Evolutionary conservation across 305 asterid species (phyloP), one percentile per base, ranked within the genome.

Genomic region (Rubia balearica): DNA sequence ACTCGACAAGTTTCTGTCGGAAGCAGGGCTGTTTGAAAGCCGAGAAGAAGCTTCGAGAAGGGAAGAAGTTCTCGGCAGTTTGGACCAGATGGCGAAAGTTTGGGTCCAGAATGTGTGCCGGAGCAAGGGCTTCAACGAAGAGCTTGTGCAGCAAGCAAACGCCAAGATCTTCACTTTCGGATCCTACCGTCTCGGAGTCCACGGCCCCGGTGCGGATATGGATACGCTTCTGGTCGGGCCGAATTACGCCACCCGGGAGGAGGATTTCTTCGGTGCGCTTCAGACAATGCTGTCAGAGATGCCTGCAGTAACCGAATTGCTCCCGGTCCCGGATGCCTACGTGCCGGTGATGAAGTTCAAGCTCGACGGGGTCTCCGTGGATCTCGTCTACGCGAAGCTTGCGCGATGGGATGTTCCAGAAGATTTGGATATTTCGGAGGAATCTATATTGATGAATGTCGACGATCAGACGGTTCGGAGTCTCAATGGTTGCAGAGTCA

Each of bases 161-260:
- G 98, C 98, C 60, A 88, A 89, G 79, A 93, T 93, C 65, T 93
- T 91, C 86, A 93, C 98, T 6, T 93, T 89, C 69, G 98, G 98
- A 72, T 93, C 97, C 62, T 93, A 90, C 73, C 85, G 95, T 48
- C 88, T 92, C 64, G 98, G 97, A 71, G 98, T 93, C 55, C 98
- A 93, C 71, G 94, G 96, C 13, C 98, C 96, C 61, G 98, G 98
- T 70, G 96, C 98, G 68, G 98, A 94, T 81, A 91, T 94, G 77
- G 98, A 93, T 78, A 87, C 95, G 4, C 83, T 91, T 68, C 91
- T 97, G 3, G 95, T 91, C 74, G 98, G 96, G 75, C 97, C 97
- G 27, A 83, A 89, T 71, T 89, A 91, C 73, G 98, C 90, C 8
- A 88, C 78, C 71, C 83, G 98, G 78, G 85, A 80, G 68, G 75